Base-by-base conservation (phyloP, 208 protist species). In the Strigomonas culicis region DNA sequence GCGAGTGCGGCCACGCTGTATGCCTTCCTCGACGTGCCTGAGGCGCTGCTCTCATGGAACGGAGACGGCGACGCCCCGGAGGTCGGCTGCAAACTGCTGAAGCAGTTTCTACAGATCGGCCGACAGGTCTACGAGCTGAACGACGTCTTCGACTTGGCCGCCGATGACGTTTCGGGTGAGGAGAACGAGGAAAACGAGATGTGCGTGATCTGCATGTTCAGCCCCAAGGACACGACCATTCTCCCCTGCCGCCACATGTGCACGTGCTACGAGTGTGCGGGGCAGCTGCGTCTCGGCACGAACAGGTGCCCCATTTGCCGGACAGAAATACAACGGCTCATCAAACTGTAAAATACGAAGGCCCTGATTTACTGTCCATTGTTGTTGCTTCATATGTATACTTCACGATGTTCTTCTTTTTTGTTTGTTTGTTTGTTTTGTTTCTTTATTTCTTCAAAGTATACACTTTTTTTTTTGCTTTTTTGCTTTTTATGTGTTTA, bases 251-350 rank as follows among this genome's bases (percentile, higher is more conserved):
- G 95, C 0, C 93, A 97, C 62, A 84, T 97, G 86, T 97, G 92
- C 47, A 63, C 97, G 3, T 98, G 95, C 75, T 58, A 78, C 56
- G 86, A 88, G 30, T 98, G 95, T 63, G 91, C 89, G 1, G 68
- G 68, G 25, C 74, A 90, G 44, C 73, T 97, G 57, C 72, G 80
- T 15, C 63, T 94, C 21, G 68, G 71, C 15, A 88, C 73, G 58
- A 97, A 94, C 66, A 86, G 91, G 41, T 98, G 95, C 77, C 95
- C 95, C 13, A 81, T 98, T 19, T 98, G 95, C 74, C 77, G 95
- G 24, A 31, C 51, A 13, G 66, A 68, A 8, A 96, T 97, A 65
- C 75, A 84, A 19, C 78, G 79, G 7, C 50, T 91, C 30, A 79
- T 96, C 72, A 88, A 77, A 19, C 56, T 86, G 10, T 90, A 73